These are phyloP conservation scores for Eutreptiella sp. DNA, from an alignment of 208 protist genomes.

Conservation along the genomic window DNA sequence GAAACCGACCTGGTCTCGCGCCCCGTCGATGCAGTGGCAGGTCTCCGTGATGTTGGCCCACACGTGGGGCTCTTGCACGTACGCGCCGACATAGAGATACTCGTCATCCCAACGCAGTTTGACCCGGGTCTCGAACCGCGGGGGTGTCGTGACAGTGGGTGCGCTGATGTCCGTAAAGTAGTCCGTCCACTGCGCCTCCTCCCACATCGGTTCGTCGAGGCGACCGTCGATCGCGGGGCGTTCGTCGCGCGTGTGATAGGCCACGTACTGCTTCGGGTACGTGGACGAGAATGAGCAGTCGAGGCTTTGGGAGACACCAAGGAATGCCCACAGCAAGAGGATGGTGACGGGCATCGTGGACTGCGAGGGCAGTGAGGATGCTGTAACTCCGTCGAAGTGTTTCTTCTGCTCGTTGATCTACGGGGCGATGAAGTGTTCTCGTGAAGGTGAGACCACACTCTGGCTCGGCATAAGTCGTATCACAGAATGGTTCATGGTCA, in stretches of 20 bases:
- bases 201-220: conserved; percentile 18
- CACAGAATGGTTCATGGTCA: no score
- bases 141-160: neutral
- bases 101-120: conserved; percentile 28
- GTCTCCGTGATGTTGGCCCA: conserved; percentile 29
- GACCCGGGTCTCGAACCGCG: conserved; percentile 10
- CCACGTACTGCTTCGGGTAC: conserved; percentile 25
- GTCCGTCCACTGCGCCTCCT: conserved; percentile 16
- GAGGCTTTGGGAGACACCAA: no score
- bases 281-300: conserved; percentile 6
- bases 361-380: no score
- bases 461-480: no score
- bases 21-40: no score
- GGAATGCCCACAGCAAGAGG: no score
- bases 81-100: conserved; percentile 24
- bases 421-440: no score
- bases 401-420: no score
- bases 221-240: conserved; percentile 15
- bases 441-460: no score
- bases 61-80: conserved; percentile 27
- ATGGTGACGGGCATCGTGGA: no score
- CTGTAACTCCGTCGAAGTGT: no score
- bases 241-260: conserved; percentile 2
- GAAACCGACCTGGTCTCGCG: neutral
- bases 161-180: conserved; percentile 28